Evolutionary conservation across 2,329 filamentous ascomycete genomes (phyloP).

Genomic region (Zopfia rhizophila): DNA sequence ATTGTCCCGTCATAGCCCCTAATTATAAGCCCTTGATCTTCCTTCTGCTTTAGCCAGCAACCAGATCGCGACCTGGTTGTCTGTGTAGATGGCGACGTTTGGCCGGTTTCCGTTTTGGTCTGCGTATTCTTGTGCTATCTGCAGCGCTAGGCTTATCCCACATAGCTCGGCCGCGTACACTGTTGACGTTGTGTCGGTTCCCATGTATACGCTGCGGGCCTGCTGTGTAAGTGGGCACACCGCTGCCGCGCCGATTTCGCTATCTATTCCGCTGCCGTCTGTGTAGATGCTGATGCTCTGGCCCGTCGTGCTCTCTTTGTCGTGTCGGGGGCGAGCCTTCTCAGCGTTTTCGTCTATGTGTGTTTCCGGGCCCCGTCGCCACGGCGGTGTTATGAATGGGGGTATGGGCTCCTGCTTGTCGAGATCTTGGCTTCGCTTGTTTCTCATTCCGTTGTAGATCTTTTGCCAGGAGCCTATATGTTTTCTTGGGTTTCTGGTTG

Average conservation of each 20-base stretch:
- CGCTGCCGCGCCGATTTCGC: constrained; percentile 24
- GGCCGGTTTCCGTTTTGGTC: constrained; percentile 14
- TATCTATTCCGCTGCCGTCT: constrained; percentile 30
- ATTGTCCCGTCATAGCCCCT: too few species aligned
- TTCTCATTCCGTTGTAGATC: constrained; percentile 23
- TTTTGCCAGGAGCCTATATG: constrained; percentile 19
- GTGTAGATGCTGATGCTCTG: constrained; percentile 32
- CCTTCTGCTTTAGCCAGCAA: constrained; percentile 23
- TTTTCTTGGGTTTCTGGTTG: constrained; percentile 7
- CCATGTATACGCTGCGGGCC: constrained; percentile 22
- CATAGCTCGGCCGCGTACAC: constrained; percentile 25
- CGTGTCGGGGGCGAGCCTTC: constrained; percentile 20
- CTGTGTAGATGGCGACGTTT: constrained; percentile 28
- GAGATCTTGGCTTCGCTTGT: constrained; percentile 9
- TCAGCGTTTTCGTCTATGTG: constrained; percentile 25
- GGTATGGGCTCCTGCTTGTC: constrained; percentile 24
- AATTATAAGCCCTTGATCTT: constrained; percentile 23
- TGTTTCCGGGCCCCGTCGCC: constrained; percentile 18
- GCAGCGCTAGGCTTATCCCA: constrained; percentile 29
- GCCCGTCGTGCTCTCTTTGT: constrained; percentile 20
- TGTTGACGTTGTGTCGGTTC: constrained; percentile 17
- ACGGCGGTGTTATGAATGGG: constrained; percentile 24
- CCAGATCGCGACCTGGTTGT: constrained; percentile 28
- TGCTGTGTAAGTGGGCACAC: constrained; percentile 27
- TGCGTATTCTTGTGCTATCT: constrained; percentile 27